phyloP scores from a whole-genome alignment of 805 yeast genomes.

The Saccharomycopsis sp. region DNA sequence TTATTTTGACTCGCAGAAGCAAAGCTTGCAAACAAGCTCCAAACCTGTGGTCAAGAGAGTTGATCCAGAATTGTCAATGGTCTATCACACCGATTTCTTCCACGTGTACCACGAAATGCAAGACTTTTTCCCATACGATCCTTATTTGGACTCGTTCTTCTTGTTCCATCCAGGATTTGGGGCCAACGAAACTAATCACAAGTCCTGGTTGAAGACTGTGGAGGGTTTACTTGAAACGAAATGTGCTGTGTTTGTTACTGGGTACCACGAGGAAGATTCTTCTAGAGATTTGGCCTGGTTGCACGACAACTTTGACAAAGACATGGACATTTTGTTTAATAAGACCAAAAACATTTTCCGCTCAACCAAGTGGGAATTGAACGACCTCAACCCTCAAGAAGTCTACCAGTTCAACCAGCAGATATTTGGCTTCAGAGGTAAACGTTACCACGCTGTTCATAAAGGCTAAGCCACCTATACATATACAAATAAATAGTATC shows the following conservation, averaged over 20 bases:
- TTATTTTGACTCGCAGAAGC: constrained; percentile 64
- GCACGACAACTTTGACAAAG: constrained; percentile 55
- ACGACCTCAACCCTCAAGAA: constrained; percentile 87
- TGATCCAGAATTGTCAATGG: constrained; percentile 66
- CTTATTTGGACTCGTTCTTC: constrained; percentile 88
- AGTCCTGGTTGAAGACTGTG: constrained; percentile 86
- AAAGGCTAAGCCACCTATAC: neutral
- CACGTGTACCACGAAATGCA: constrained; percentile 85
- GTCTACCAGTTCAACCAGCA: constrained; percentile 88
- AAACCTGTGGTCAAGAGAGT: constrained; percentile 67
- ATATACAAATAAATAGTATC: neutral
- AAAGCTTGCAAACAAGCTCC: constrained; percentile 48
- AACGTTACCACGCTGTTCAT: constrained; percentile 76
- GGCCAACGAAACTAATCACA: constrained; percentile 67
- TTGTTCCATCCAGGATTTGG: constrained; percentile 93
- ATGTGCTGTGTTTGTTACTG: constrained; percentile 87
- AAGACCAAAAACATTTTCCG: constrained; percentile 68
- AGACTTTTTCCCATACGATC: constrained; percentile 97
- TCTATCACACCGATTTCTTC: constrained; percentile 87
- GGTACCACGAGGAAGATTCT: constrained; percentile 73
- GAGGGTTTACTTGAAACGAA: constrained; percentile 88
- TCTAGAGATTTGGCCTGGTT: constrained; percentile 69
- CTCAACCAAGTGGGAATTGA: constrained; percentile 90
- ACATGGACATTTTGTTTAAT: constrained; percentile 75
- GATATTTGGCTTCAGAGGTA: constrained; percentile 90